A percentile compares a stretch with the other conserved stretches of the same genome.
phyloP scores from a whole-genome alignment of 1,284 basidiomycete species.

The Papiliotrema flavescens region DNA sequence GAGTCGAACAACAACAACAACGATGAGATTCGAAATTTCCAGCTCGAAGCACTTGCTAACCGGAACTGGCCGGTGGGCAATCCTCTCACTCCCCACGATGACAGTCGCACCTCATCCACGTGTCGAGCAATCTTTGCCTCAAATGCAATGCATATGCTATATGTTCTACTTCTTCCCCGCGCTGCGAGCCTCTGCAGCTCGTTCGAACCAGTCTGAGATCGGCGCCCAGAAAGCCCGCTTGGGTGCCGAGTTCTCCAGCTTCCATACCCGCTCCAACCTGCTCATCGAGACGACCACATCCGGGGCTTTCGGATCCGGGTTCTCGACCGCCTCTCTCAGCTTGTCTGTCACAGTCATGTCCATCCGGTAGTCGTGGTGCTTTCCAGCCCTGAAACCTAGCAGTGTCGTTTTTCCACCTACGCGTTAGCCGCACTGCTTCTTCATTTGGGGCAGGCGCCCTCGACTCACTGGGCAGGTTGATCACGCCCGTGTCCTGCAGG shows the following conservation, averaged over 20 bases:
- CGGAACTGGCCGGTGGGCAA: too few species aligned
- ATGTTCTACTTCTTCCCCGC: too few species aligned
- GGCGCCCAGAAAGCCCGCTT: not conserved
- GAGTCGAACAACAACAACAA: too few species aligned
- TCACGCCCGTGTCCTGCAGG: not conserved
- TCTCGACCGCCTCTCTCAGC: conserved; percentile 8
- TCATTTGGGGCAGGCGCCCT: not conserved
- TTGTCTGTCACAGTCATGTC: conserved; percentile 10
- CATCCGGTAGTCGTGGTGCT: conserved; percentile 9
- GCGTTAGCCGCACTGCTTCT: not conserved
- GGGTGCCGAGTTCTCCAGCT: too few species aligned
- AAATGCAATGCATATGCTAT: too few species aligned
- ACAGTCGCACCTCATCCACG: too few species aligned
- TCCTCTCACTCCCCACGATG: too few species aligned
- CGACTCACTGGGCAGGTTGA: not conserved
- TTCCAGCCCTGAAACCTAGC: not conserved
- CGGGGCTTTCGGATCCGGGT: too few species aligned
- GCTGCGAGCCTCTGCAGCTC: too few species aligned
- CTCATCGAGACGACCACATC: conserved; percentile 19
- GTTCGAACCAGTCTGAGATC: not conserved
- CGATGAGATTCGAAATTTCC: too few species aligned
- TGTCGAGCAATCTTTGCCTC: too few species aligned
- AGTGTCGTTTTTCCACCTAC: not conserved
- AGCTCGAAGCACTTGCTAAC: too few species aligned
- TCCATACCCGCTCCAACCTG: conserved; percentile 16